Evolutionary conservation across 768 basidiomycete species (phyloP).

Genomic region (Hygrophorus russula): DNA sequence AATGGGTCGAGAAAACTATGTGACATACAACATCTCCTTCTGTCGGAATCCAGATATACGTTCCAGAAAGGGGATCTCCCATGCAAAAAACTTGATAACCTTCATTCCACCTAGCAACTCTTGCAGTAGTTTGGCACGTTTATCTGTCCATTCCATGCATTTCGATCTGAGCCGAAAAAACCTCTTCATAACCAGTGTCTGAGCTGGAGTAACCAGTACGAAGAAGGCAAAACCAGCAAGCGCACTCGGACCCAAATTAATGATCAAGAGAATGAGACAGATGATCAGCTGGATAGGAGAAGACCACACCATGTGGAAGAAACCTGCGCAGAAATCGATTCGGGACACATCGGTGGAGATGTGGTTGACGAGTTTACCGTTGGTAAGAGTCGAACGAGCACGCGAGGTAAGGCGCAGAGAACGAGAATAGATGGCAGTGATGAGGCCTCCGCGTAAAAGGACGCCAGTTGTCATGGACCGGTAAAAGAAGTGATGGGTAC

Average conservation of each 20-base stretch:
- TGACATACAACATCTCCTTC: slow-evolving; percentile 54
- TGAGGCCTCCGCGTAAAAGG: slow-evolving; percentile 72
- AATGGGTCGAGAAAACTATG: background rate
- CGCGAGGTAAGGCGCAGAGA: slow-evolving; percentile 69
- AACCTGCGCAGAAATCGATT: slow-evolving; percentile 78
- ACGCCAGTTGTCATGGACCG: slow-evolving; percentile 66
- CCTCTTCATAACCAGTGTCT: slow-evolving; percentile 61
- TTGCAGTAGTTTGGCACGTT: slow-evolving; percentile 79
- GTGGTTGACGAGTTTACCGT: slow-evolving; percentile 87
- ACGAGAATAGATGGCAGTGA: slow-evolving; percentile 76
- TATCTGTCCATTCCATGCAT: slow-evolving; percentile 85
- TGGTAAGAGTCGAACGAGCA: slow-evolving; percentile 69
- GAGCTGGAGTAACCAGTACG: slow-evolving; percentile 60
- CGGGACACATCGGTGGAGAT: slow-evolving; percentile 88
- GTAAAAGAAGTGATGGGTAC: slow-evolving; percentile 79
- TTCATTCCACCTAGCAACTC: slow-evolving; percentile 86
- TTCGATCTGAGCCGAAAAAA: slow-evolving; percentile 60
- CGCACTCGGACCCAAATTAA: slow-evolving; percentile 60
- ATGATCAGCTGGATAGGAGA: slow-evolving; percentile 69
- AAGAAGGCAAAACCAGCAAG: slow-evolving; percentile 49
- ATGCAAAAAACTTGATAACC: slow-evolving; percentile 87
- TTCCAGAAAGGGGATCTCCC: slow-evolving; percentile 74
- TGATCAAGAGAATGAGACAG: slow-evolving; percentile 61
- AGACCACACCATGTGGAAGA: slow-evolving; percentile 75
- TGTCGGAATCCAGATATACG: slow-evolving; percentile 60